Base-by-base conservation (phyloP, 352 stramenopile species). In the Peronospora farinosa region DNA sequence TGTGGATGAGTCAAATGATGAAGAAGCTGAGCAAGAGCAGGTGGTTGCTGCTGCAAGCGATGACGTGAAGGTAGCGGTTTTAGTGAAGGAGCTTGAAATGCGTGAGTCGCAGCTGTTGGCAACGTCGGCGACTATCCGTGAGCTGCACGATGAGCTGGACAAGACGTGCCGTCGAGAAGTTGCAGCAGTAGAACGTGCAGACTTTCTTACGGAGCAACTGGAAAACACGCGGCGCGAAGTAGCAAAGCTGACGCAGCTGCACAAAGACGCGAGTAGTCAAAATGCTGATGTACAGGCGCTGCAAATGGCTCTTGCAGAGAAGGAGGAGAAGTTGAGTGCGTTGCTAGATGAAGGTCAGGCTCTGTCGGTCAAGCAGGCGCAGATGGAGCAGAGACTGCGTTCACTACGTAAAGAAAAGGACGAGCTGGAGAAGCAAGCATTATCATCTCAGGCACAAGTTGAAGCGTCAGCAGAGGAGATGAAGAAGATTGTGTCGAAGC, bases 121-220 rank as follows among this genome's bases (percentile, higher is more conserved):
- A 10, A 82, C 78, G 7, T 87, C 73, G 0, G 54, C 69, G 1
- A 73, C 72, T 4, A 86, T 90, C 48, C 64, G 68, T 16, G 74
- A 90, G 49, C 64, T 92, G 7, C 78, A 89, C 40, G 65, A 86
- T 30, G 81, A 89, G 44, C 66, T 92, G 16, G 81, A 92, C 57
- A 74, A 83, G 38, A 81, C 78, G 2, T 84, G 76, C 38, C 63
- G 74, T 36, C 74, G 77, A 3, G 80, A 89, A 23, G 68, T 86
- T 8, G 67, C 54, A 9, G 78, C 76, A 0, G 76, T 87, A 1
- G 78, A 86, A 45, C 71, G 69, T 7, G 63, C 70, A n/a, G 69
- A 78, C 5, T 78, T 69, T 30, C 49, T 89, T 10, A 78, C 65
- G 2, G 77, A 86, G 28, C 74, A 90, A 36, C 51, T 88, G 9